Evolutionary conservation across 352 stramenopile genomes (phyloP), one percentile per base, ranked within the genome.

Genomic region (Globisporangium ultimum): DNA sequence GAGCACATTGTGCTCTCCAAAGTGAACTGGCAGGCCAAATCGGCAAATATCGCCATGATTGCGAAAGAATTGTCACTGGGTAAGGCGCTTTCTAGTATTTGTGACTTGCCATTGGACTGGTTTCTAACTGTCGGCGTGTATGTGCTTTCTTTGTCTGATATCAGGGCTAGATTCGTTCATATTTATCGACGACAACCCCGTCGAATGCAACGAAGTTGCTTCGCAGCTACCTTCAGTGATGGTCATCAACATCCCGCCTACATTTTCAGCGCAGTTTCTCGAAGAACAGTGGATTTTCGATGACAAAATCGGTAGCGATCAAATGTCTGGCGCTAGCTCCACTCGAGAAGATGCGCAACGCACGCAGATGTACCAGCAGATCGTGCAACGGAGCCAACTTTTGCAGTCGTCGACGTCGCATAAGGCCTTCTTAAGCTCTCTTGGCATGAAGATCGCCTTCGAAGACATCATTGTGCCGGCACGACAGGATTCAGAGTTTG

Each of bases 121-220:
- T 36, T 36, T 36, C 28, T 36, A 36, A 11, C 8, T 36, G 8
- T 5, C 28, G 4, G 28, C 7, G 3, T 6, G 28, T 36, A 36
- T 36, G 28, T 28, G 2, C 24, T n/a, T 5, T 36, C 28, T 36
- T 10, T 36, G 28, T 10, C 28, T 36, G 28, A 6, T 36, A 36
- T 36, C 28, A 36, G 28, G 28, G 28, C 55, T 90, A 40, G 80
- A 89, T 48, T 77, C 78, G 12, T 85, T 89, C 50, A 55, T 92
- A 20, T 89, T 92, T 32, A 69, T 92, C 18, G 83, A 92, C 22
- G 83, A 90, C 55, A 92, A 87, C 32, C 68, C 72, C 10, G 55
- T 89, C 36, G 83, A 92, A 40, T 92, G 83, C 61, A 68, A 75
- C 46, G 76, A 89, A 72, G 83, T 92, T 2, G 51, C 51, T 14